Base-by-base conservation (phyloP, 2,329 filamentous ascomycete genomes). In the Neopestalotiopsis sp. region DNA sequence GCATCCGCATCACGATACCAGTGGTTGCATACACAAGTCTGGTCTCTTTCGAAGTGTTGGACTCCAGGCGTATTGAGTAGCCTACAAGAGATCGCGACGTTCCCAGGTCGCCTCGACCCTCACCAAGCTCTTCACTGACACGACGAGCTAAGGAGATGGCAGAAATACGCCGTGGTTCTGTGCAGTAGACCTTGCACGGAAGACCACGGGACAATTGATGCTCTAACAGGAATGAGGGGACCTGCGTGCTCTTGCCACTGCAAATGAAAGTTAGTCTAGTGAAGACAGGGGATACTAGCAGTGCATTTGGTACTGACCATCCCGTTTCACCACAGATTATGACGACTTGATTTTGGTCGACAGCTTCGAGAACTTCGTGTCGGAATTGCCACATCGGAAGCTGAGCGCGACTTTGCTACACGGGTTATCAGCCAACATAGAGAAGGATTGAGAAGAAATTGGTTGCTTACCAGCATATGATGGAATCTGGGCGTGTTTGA, bases 261-360 rank as follows among this genome's bases (percentile, higher is more conserved):
- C 71, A 28, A 3, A 10, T 38, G 13, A 13, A 10, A 13, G 40
- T 68, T 65, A 82, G 74, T 66, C 58, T 34, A 6, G 62, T 9
- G 24, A 9, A 34, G 59, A 53, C 62, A n/a, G 24, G 24, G 24
- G 24, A 59, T 58, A 13, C 62, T 66, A 65, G 64, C 14, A 14
- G 58, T 56, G 53, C 28, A 53, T 14, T 38, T 30, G 14, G 12
- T 14, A 70, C 80, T 74, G 84, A 88, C 86, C 92, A 98, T 73
- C 96, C 96, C 2, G 96, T 99, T 81, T 99, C 96, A 78, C 96
- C 96, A 78, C 95, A 98, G 38, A 99, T 89, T 70, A 99, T 98
- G 10, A 96, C 91, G 10, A 97, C 92, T 76, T 96, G 95, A 72
- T 97, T 88, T 28, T 88, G 85, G 61, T 94, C 91, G 38, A 99